Evolutionary conservation across 2,329 filamentous ascomycete genomes (phyloP), one percentile per base, ranked within the genome.

Genomic region (Zasmidium citrigriseum): DNA sequence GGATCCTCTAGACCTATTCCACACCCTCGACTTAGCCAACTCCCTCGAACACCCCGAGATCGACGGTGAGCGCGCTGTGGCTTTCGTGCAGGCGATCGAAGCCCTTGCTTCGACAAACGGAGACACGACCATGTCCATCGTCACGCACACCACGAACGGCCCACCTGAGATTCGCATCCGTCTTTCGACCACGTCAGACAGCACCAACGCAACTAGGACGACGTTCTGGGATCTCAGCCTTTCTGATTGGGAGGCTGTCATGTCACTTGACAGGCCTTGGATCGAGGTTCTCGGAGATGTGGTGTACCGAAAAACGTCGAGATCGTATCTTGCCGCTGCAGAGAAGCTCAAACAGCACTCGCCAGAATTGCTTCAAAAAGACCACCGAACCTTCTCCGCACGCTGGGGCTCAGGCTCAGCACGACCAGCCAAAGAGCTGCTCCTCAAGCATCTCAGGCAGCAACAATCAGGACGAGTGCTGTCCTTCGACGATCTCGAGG

Each of bases 251-350:
- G 25, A 25, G 4, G 10, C n/a, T 14, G 4, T 58, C 4, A 27
- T 58, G 12, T 45, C 44, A 16, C 45, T 54, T 22, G 20, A 21
- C 10, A 47, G 54, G 10, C 59, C 59, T 27, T 61, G 59, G 55
- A 24, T 58, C 4, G 18, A 58, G 23, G 44, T 61, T 7, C 45
- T 61, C 1, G 21, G 18, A 5, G 59, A 58, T 27, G n/a, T 53
- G 1, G 34, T 58, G 0, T 45, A 53, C 10, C 51, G 59, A 12
- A 51, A 25, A 11, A 52, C 51, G 1, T 52, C 55, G 20, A 52
- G 24, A 4, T 38, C 55, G 2, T 58, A 48, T 23, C 41, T 61
- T 4, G 48, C 55, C 12, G 58, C 55, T 16, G 20, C 11, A 16
- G 20, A 47, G 10, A 47, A 47, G 16, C 10, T 47, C 4, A 10